These are phyloP conservation scores for Ophiocordyceps sinensis DNA, from an alignment of 2,329 filamentous ascomycete species.

Conservation along the genomic window DNA sequence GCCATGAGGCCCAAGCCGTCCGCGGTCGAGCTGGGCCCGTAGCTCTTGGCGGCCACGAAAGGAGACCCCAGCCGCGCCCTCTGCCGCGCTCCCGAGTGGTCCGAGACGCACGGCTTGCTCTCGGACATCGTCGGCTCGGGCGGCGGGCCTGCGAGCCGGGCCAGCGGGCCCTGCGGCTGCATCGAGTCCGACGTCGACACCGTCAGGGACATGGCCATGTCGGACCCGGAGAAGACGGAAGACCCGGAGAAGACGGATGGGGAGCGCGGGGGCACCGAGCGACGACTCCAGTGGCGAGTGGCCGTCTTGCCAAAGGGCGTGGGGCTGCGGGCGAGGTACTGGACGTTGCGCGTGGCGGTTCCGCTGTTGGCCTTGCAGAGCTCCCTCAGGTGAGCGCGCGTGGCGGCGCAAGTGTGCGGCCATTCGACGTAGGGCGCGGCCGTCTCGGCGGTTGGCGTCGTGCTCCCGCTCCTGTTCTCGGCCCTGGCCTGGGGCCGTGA, in stretches of 20 bases:
- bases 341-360: constrained; percentile 26
- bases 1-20: constrained; percentile 18
- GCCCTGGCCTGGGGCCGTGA: constrained; percentile 25
- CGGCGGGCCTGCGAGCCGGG: constrained; percentile 38
- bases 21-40: constrained; percentile 45
- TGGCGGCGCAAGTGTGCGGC: constrained; percentile 50
- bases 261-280: constrained; percentile 29
- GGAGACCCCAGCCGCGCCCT: constrained; percentile 35
- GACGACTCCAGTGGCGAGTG: constrained; percentile 33
- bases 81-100: constrained; percentile 2
- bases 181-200: constrained; percentile 51
- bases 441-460: constrained; percentile 36
- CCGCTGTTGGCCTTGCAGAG: constrained; percentile 43
- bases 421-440: constrained; percentile 39
- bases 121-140: constrained; percentile 7
- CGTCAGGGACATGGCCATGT: constrained; percentile 48
- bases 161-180: constrained; percentile 46
- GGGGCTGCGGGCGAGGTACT: constrained; percentile 36
- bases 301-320: constrained; percentile 39
- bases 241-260: constrained; percentile 35
- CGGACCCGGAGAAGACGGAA: constrained; percentile 44
- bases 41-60: constrained; percentile 41
- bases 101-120: not conserved
- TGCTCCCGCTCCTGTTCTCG: constrained; percentile 33
- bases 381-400: constrained; percentile 45